Conservation (phyloP, 305 asterid genomes). For the Fraxinus albicans region DNA sequence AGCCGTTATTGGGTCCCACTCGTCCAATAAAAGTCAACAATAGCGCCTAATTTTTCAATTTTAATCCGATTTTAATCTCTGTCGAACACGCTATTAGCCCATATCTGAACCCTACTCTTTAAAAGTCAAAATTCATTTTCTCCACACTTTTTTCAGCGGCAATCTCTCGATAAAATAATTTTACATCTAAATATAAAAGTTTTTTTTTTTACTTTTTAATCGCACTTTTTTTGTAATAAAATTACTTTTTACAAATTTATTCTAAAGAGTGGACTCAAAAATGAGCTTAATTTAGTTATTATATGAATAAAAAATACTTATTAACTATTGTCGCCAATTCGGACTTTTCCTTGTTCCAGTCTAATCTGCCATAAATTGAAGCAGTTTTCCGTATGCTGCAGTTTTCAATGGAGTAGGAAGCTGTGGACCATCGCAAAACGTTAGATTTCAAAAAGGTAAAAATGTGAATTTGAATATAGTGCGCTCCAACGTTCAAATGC, state of each 20-base stretch:
- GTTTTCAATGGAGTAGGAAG: conserved; percentile 8
- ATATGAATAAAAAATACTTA: background rate
- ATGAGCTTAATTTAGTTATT: background rate
- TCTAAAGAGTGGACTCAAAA: background rate
- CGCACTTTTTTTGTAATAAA: background rate
- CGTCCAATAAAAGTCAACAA: too few species aligned
- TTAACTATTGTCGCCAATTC: background rate
- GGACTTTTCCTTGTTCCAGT: background rate
- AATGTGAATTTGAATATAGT: conserved; percentile 48
- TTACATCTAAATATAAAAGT: too few species aligned
- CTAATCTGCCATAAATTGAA: background rate
- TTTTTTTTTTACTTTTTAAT: too few species aligned
- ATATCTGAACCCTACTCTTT: too few species aligned
- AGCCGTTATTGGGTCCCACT: too few species aligned
- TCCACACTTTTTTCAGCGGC: background rate
- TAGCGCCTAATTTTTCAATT: too few species aligned
- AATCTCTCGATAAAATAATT: too few species aligned
- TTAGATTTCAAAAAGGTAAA: conserved; percentile 1
- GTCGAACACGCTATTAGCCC: too few species aligned
- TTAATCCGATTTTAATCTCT: too few species aligned
- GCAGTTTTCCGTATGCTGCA: background rate
- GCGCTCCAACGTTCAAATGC: conserved; percentile 85
- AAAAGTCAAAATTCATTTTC: too few species aligned
- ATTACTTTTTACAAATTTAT: too few species aligned
- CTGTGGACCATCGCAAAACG: conserved; percentile 27